These are phyloP conservation scores for Herpotrichia juniperi DNA, from an alignment of 2,329 filamentous ascomycete species.

Conservation along the genomic window DNA sequence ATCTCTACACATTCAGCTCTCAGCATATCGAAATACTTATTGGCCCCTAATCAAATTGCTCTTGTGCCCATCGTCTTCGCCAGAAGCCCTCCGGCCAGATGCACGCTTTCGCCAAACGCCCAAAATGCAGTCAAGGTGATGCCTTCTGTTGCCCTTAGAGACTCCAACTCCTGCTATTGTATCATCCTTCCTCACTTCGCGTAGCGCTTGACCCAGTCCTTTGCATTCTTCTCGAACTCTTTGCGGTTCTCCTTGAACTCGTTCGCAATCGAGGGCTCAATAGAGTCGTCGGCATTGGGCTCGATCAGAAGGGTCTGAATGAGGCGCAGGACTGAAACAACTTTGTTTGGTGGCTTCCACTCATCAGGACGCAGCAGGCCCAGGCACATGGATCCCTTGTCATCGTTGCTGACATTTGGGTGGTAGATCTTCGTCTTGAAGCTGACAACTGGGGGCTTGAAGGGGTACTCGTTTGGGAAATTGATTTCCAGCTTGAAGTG, in stretches of 20 bases:
- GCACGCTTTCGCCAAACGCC: slow-evolving; percentile 37
- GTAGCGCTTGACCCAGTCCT: slow-evolving; percentile 75
- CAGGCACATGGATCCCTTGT: slow-evolving; percentile 83
- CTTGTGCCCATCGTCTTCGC: background rate
- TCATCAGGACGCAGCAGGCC: slow-evolving; percentile 81
- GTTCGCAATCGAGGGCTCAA: slow-evolving; percentile 85
- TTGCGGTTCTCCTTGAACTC: slow-evolving; percentile 73
- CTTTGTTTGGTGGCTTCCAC: slow-evolving; percentile 88
- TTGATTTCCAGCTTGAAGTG: slow-evolving; percentile 74
- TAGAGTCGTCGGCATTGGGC: slow-evolving; percentile 87
- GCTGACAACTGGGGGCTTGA: slow-evolving; percentile 80
- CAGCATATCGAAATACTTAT: background rate
- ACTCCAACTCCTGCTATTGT: background rate
- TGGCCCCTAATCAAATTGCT: background rate
- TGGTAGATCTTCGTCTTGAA: slow-evolving; percentile 95
- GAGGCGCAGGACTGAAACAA: slow-evolving; percentile 77
- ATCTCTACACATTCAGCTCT: slow-evolving; percentile 4
- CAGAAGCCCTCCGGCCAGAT: slow-evolving; percentile 4
- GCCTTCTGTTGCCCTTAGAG: background rate
- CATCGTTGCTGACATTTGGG: slow-evolving; percentile 90
- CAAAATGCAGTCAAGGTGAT: slow-evolving; percentile 29
- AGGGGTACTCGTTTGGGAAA: slow-evolving; percentile 83
- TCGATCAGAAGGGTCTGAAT: slow-evolving; percentile 75
- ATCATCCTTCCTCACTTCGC: slow-evolving; percentile 54
- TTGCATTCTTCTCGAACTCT: slow-evolving; percentile 76